phyloP scores from a whole-genome alignment of 805 yeast species.

The Suhomyces pyralidae region DNA sequence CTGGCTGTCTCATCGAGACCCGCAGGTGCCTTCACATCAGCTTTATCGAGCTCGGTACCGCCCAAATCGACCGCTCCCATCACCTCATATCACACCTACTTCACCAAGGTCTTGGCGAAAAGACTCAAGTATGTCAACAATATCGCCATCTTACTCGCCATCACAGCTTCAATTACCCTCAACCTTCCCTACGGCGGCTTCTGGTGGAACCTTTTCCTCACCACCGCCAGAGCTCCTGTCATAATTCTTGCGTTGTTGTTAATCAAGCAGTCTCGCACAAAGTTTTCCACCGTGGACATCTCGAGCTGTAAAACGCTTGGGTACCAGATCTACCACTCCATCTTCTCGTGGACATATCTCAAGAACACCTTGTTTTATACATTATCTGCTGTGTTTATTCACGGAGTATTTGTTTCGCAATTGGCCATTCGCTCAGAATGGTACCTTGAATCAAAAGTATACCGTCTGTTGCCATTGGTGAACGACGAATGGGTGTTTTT shows the following conservation, averaged over 20 bases:
- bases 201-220: slow-evolving; percentile 29
- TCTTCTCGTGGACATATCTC: slow-evolving; percentile 18
- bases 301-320: slow-evolving; percentile 32
- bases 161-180: slow-evolving; percentile 22
- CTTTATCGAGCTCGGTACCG: not conserved
- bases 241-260: slow-evolving; percentile 26
- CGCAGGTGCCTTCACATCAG: not conserved
- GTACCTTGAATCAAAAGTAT: slow-evolving; percentile 37
- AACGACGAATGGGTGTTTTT: slow-evolving; percentile 48
- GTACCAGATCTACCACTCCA: slow-evolving; percentile 23
- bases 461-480: slow-evolving; percentile 33
- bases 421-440: slow-evolving; percentile 25
- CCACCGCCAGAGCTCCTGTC: slow-evolving; percentile 28
- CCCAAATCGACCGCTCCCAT: not conserved
- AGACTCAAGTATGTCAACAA: slow-evolving; percentile 36
- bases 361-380: slow-evolving; percentile 17
- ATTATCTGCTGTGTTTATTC: slow-evolving; percentile 21
- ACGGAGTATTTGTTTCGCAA: slow-evolving; percentile 25
- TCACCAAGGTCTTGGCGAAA: slow-evolving; percentile 29
- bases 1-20: not conserved
- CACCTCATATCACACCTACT: slow-evolving; percentile 22
- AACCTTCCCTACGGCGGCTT: slow-evolving; percentile 27
- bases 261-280: slow-evolving; percentile 23
- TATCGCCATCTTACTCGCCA: slow-evolving; percentile 25
- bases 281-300: slow-evolving; percentile 29